A percentile compares a stretch with the other conserved stretches of the same genome.
phyloP scores from a whole-genome alignment of 768 basidiomycete species.

The Leccinum ochraceum region DNA sequence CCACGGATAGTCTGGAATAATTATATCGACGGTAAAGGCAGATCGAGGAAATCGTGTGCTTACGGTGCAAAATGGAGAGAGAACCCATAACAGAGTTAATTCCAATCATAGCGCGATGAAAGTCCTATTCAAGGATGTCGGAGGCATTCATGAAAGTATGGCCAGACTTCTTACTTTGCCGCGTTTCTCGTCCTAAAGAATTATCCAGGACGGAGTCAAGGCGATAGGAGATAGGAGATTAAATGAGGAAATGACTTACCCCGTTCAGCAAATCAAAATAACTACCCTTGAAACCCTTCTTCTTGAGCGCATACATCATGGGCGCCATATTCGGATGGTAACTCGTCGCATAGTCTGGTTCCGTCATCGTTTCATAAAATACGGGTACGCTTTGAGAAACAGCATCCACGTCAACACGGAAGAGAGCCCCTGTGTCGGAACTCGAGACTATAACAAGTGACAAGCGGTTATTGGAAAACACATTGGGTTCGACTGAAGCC shows the following conservation, averaged over 20 bases:
- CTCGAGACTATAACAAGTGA: slow-evolving; percentile 28
- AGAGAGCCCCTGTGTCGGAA: slow-evolving; percentile 11
- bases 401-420: slow-evolving; percentile 10
- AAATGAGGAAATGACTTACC: slow-evolving; percentile 13
- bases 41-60: slow-evolving; percentile 1
- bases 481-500: slow-evolving; percentile 25
- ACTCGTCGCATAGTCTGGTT: slow-evolving; percentile 26
- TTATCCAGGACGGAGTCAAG: not conserved
- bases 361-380: slow-evolving; percentile 28
- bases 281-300: slow-evolving; percentile 15
- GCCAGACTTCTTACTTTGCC: slow-evolving; percentile 7
- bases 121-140: slow-evolving; percentile 17
- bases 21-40: not conserved
- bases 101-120: slow-evolving; percentile 27
- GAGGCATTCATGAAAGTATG: not conserved
- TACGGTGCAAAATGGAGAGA: slow-evolving; percentile 25
- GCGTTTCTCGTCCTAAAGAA: slow-evolving; percentile 13
- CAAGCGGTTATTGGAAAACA: slow-evolving; percentile 36
- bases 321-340: slow-evolving; percentile 24
- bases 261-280: slow-evolving; percentile 26
- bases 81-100: slow-evolving; percentile 22
- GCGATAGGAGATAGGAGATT: too few species aligned
- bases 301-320: slow-evolving; percentile 20
- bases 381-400: slow-evolving; percentile 14
- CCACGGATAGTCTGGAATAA: slow-evolving; percentile 28